A percentile compares a stretch with the other conserved stretches of the same genome.
phyloP scores from a whole-genome alignment of 2,329 filamentous ascomycete genomes.

The Pseudogymnoascus sp. region DNA sequence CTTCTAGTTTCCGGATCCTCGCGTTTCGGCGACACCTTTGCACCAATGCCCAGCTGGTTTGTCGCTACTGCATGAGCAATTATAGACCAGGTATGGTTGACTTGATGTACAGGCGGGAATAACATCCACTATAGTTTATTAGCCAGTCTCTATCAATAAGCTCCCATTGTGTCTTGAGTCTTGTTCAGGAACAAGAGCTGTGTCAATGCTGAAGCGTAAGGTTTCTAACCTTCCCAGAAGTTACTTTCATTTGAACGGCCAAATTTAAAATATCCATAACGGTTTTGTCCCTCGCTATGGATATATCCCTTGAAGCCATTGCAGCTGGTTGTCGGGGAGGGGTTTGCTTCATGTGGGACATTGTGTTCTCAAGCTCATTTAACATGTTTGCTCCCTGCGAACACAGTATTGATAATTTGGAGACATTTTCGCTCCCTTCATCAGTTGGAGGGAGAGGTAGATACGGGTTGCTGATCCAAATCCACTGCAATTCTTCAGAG shows the following conservation, averaged over 20 bases:
- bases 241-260: constrained; percentile 51
- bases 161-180: neutral
- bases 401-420: neutral
- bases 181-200: neutral
- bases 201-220: neutral
- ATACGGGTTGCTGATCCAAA: constrained; percentile 64
- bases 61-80: constrained; percentile 61
- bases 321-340: constrained; percentile 15
- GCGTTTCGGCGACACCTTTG: constrained; percentile 62
- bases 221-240: constrained; percentile 55
- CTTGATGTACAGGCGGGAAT: constrained; percentile 47
- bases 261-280: constrained; percentile 51
- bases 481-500: constrained; percentile 51
- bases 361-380: constrained; percentile 31
- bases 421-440: neutral
- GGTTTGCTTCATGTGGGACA: constrained; percentile 43
- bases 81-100: constrained; percentile 58
- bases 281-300: constrained; percentile 35
- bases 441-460: constrained; percentile 26
- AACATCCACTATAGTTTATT: constrained; percentile 59
- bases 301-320: constrained; percentile 19
- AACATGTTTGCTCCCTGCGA: constrained; percentile 21
- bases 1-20: constrained; percentile 35
- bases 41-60: constrained; percentile 62
- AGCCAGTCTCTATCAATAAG: neutral